Base-by-base conservation (phyloP, 768 basidiomycete species). In the Tylopilus rubrobrunneus region DNA sequence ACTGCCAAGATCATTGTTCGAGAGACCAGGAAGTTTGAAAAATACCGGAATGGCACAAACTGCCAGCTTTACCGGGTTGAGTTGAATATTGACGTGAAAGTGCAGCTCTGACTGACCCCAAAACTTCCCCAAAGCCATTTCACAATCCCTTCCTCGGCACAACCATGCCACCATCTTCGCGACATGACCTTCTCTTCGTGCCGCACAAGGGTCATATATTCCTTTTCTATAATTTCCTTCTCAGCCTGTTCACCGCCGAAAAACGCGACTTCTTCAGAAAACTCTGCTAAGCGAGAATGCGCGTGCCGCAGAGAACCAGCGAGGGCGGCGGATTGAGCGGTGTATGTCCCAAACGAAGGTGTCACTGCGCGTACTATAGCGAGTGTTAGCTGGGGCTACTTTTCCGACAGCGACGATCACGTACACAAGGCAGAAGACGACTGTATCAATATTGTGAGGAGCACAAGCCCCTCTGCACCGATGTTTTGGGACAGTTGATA, bases 91-190 rank as follows among this genome's bases (percentile, higher is more conserved):
- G 21, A 23, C n/a, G 44, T 8, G 21, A 33, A 49, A 31, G 47
- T 23, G 29, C 28, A 44, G 25, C n/a, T 41, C 21, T 12, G 40
- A 78, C 85, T 53, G 64, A 94, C 86, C 37, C 96, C 96, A 67
- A 95, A 87, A 67, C 86, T 88, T 60, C 96, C 95, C 96, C 96
- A 99, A 8, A 95, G 64, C 87, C 87, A 98, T 72, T 99, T 98
- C 63, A 98, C 87, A 42, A 99, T 85, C 2, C 91, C 93, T 70
- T 98, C 96, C 69, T 99, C 96, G 17, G 87, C 81, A 65, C 93
- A 89, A 2, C 87, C 84, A 69, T 96, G 92, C 87, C 87, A 91
- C 80, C 95, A 90, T 33, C 87, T 77, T 57, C 88, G 84, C 27
- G 80, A 73, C 60, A 95, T 76, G 2, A 95, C 87, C 53, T 79